Evolutionary conservation across 2,329 filamentous ascomycete species (phyloP).

Genomic region (Xylariales sp.): DNA sequence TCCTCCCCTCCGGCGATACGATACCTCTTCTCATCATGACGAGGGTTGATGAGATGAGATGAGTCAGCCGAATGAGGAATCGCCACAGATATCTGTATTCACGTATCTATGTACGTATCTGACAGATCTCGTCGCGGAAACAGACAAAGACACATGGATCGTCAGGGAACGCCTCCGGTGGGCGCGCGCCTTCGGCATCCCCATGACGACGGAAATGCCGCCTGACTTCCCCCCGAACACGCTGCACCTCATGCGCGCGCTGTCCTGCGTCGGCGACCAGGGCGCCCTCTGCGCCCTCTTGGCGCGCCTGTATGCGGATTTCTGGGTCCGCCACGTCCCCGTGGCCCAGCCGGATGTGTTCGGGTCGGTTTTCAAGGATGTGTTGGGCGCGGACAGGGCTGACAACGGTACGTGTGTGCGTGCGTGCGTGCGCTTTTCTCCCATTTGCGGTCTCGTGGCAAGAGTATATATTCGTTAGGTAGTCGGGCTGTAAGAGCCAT

Average conservation of each 20-base stretch:
- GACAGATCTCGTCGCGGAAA: background rate
- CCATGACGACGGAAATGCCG: conserved; percentile 49
- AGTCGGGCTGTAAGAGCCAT: too few relatives aligned
- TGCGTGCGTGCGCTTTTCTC: background rate
- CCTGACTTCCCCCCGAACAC: conserved; percentile 49
- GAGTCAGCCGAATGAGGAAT: background rate
- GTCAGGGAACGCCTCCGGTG: conserved; percentile 51
- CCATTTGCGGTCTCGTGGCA: background rate
- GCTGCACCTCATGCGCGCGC: conserved; percentile 51
- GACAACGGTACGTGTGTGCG: conserved; percentile 39
- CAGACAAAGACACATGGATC: conserved; percentile 56
- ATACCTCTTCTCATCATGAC: background rate
- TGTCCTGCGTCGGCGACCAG: conserved; percentile 45
- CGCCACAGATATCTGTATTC: too few relatives aligned
- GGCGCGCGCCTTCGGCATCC: conserved; percentile 51
- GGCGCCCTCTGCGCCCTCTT: conserved; percentile 46
- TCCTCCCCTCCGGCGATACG: too few relatives aligned
- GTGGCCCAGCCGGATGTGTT: conserved; percentile 48
- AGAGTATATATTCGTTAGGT: background rate
- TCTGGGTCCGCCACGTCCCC: conserved; percentile 50
- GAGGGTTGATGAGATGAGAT: too few relatives aligned
- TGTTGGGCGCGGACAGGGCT: conserved; percentile 46
- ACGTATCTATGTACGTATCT: background rate
- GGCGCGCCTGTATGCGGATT: conserved; percentile 50
- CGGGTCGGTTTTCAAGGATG: conserved; percentile 41